Base-by-base conservation (phyloP, 1,284 basidiomycete genomes). In the Pyrrhoderma lamaoense region DNA sequence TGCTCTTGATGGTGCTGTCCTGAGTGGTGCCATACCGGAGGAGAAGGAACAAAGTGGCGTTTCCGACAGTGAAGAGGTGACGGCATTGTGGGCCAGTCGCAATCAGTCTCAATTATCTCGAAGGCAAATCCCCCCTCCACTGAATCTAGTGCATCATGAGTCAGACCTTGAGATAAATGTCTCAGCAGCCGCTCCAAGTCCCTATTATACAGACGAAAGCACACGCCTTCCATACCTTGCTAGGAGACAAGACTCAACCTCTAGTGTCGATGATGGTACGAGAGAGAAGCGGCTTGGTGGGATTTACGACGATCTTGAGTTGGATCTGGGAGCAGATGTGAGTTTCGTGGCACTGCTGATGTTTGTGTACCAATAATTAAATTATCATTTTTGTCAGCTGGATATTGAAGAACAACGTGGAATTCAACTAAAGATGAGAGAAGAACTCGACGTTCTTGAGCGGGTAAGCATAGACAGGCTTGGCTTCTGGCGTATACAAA, bases 391-490 rank as follows among this genome's bases (percentile, higher is more conserved):
- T 57, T 39, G 57, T 51, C 27, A 57, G 46, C 22, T 43, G 42
- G 48, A 56, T 46, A 47, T 49, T 44, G 45, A 48, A 40, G 49
- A 52, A 23, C 46, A 11, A 49, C 74, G 85, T 38, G 75, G 74
- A 60, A 87, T 82, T 62, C 85, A 88, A 59, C 76, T 79, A 55
- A 66, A 82, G 43, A 77, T 88, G 76, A 78, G 71, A 57, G 78
- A 80, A 14, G 75, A 82, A 62, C 67, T 89, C 27, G 86, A 89
- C 61, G 81, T 83, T 64, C 82, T 89, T 47, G 85, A 89, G 62
- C 74, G 73, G 70, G 84, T 83, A 57, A 35, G 72, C 65, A 35
- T 43, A 48, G 31, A 18, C 55, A 40, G 46, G 40, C 16, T 22
- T 34, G 11, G 13, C 22, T 39, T 35, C 48, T 5, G 35, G n/a